Base-by-base conservation (phyloP, 345 rosid genomes). In the Gossypium turneri region DNA sequence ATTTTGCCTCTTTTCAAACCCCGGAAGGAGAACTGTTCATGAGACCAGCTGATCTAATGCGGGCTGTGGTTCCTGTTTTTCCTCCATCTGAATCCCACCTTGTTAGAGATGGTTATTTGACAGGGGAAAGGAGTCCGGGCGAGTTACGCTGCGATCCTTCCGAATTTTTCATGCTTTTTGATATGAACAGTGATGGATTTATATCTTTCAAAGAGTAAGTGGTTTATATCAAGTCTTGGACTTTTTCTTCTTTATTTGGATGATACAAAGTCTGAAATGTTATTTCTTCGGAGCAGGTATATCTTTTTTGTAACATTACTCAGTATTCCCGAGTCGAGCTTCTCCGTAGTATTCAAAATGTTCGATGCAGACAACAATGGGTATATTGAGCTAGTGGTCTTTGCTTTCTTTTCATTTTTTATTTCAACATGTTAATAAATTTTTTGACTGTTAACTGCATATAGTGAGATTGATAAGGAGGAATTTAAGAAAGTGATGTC, bases 401-500 rank as follows among this genome's bases (percentile, higher is more conserved):
- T 74, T 84, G 77, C 68, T 67, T 16, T 20, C 22, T 53, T 74
- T 53, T 53, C 19, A 8, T 69, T 50, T 70, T 34, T 55, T 52
- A 63, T 81, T 77, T 76, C 25, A 44, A 61, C 65, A 53, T 19
- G 77, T 19, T 75, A 74, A 57, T 8, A 67, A 57, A 74, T 59
- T 75, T 67, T 59, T 75, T 67, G 75, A 67, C 29, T 64, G 13
- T 59, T 72, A 60, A 59, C 48, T 58, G 43, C 72, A 25, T 77
- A 3, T 77, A 93, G 99, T 82, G 96, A 93, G 85, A 91, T 95
- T 70, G 89, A 82, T 56, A 90, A 77, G 80, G 86, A 82, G 72
- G 98, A 95, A 88, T 93, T 95, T 82, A 95, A 91, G 91, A 86
- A 86, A 79, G 98, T 95, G 80, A 95, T 91, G 97, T 82, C 85